phyloP scores from a whole-genome alignment of 176 grass and related monocot species.

The Neostapfia colusana region DNA sequence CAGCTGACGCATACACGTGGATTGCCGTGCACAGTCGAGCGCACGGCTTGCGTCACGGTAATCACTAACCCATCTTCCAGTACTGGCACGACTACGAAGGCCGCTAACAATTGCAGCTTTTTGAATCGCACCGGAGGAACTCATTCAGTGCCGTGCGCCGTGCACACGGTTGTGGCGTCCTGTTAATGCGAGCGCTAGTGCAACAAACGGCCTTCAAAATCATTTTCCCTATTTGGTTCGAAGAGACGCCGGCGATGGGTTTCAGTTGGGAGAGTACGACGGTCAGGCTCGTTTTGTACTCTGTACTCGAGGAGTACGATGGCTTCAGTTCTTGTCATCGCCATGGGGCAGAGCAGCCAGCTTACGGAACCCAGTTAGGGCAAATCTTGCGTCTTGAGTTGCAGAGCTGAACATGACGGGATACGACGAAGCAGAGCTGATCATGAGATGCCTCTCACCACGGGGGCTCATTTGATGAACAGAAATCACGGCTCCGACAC shows the following conservation, averaged over 20 bases:
- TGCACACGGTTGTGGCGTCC: not conserved
- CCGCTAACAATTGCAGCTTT: conserved; percentile 6
- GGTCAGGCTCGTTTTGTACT: not conserved
- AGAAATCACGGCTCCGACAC: not conserved
- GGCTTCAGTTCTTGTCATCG: not conserved
- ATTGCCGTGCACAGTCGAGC: not conserved
- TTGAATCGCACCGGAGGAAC: not conserved
- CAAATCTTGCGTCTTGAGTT: no score
- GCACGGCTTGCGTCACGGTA: not conserved
- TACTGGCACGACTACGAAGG: not conserved
- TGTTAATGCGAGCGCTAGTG: no score
- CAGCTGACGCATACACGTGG: not conserved
- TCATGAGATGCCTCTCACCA: no score
- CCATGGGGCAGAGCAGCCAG: not conserved
- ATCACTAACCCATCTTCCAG: not conserved
- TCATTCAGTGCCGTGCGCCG: not conserved
- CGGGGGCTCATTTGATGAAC: no score
- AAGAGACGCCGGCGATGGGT: not conserved
- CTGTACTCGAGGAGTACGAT: not conserved
- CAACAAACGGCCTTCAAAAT: not conserved
- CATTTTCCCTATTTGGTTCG: not conserved
- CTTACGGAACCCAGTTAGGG: not conserved
- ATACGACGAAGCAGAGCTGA: no score
- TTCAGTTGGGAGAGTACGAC: not conserved
- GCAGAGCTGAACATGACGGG: no score